phyloP scores from a whole-genome alignment of 2,329 filamentous ascomycete genomes.

The Fonsecaea monophora region DNA sequence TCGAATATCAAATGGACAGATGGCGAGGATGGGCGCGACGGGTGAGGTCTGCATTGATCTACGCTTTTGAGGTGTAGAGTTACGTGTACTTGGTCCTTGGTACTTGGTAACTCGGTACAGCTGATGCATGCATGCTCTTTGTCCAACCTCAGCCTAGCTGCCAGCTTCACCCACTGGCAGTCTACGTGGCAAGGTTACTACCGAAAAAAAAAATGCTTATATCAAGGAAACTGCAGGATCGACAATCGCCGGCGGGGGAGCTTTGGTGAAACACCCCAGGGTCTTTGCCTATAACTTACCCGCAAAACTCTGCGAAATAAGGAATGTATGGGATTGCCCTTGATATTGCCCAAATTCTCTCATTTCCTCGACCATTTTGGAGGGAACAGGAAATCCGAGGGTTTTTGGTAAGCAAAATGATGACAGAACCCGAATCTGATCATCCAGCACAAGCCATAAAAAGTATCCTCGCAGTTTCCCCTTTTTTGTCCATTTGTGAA shows the following conservation, averaged over 20 bases:
- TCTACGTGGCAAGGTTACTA: too few species aligned
- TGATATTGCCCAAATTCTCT: neutral
- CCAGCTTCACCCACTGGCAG: too few species aligned
- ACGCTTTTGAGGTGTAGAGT: too few species aligned
- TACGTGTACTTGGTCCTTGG: too few species aligned
- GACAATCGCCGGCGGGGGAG: neutral
- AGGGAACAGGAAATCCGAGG: neutral
- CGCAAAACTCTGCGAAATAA: neutral
- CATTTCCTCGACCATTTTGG: neutral
- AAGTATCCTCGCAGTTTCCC: neutral
- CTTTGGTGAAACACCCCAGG: neutral
- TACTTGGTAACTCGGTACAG: too few species aligned
- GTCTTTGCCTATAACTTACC: neutral
- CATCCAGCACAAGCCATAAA: neutral
- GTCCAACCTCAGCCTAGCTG: too few species aligned
- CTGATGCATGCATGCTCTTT: too few species aligned
- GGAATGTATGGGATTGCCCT: neutral
- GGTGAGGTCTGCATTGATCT: too few species aligned
- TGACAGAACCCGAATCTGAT: neutral
- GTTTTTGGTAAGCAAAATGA: neutral
- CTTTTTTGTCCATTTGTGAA: neutral
- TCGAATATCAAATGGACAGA: too few species aligned
- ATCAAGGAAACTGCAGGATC: neutral
- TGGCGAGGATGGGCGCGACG: too few species aligned
- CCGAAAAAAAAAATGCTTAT: neutral